These are phyloP conservation scores for Elsinoe necatrix DNA, from an alignment of 2,329 filamentous ascomycete species.

Conservation along the genomic window DNA sequence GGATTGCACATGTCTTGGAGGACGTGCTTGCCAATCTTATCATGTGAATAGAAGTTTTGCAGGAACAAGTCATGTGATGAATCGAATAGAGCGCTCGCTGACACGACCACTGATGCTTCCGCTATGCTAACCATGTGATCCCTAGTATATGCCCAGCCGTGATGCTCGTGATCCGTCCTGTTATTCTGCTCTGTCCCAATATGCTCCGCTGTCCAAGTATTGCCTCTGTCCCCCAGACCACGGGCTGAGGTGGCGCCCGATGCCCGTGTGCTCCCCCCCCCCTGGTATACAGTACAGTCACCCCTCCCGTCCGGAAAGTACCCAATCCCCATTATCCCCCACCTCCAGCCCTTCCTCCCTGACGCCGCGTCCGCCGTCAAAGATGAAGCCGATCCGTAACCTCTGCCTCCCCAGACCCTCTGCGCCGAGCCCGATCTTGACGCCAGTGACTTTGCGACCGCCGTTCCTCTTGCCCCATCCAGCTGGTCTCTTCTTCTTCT, in stretches of 20 bases:
- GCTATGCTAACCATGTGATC: background rate
- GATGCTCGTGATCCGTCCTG: background rate
- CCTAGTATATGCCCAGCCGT: background rate
- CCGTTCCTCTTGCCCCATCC: constrained; percentile 1
- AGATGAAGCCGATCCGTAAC: constrained; percentile 4
- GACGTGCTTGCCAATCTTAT: too few relatives aligned
- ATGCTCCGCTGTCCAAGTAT: background rate
- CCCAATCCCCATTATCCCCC: background rate
- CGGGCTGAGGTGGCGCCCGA: too few relatives aligned
- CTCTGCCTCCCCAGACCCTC: background rate
- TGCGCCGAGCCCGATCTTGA: background rate
- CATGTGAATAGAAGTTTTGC: too few relatives aligned
- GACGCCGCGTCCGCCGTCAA: constrained; percentile 4
- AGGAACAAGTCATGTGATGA: background rate
- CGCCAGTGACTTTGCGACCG: constrained; percentile 1
- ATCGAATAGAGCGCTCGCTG: background rate
- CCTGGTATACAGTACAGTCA: background rate
- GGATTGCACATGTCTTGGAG: background rate
- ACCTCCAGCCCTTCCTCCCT: background rate
- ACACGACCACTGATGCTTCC: background rate
- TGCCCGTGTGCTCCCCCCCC: too few relatives aligned
- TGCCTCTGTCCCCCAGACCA: too few relatives aligned
- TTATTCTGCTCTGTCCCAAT: background rate
- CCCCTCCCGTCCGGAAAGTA: background rate
- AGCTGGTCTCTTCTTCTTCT: background rate